Conservation (phyloP, 805 yeast species). For the Zygotorulaspora chibaensis region DNA sequence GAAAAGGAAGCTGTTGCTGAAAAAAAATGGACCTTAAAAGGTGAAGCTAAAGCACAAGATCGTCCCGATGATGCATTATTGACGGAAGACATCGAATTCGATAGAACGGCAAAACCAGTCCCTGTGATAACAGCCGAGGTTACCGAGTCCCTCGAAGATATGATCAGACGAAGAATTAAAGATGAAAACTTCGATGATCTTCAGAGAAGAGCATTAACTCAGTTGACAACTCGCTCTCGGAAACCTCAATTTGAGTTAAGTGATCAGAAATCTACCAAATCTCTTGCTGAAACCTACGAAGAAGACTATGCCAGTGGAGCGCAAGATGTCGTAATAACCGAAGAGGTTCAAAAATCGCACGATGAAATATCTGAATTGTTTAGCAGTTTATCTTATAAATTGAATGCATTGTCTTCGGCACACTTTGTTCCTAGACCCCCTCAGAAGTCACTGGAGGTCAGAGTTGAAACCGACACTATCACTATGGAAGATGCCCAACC, state of each 20-base stretch:
- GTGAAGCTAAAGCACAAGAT: slow-evolving; percentile 79
- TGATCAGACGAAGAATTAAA: slow-evolving; percentile 77
- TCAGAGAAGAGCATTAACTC: slow-evolving; percentile 65
- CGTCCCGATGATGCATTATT: slow-evolving; percentile 83
- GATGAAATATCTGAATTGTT: slow-evolving; percentile 69
- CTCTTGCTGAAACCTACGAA: slow-evolving; percentile 88
- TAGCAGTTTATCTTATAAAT: slow-evolving; percentile 56
- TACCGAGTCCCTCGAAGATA: slow-evolving; percentile 81
- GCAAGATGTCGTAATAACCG: slow-evolving; percentile 48
- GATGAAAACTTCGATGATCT: slow-evolving; percentile 79
- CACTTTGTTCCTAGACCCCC: slow-evolving; percentile 91
- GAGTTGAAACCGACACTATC: slow-evolving; percentile 76
- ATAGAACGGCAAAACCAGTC: slow-evolving; percentile 90
- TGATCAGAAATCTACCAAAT: slow-evolving; percentile 79
- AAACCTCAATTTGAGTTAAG: slow-evolving; percentile 59
- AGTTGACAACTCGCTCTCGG: slow-evolving; percentile 52
- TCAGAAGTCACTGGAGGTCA: slow-evolving; percentile 72
- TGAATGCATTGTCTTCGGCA: slow-evolving; percentile 90
- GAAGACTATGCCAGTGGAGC: slow-evolving; percentile 64
- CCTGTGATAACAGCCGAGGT: slow-evolving; percentile 90
- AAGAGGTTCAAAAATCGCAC: slow-evolving; percentile 68
- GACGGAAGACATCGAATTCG: slow-evolving; percentile 81
- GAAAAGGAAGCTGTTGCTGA: slow-evolving; percentile 88
- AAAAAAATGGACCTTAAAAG: slow-evolving; percentile 90
- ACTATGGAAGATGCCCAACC: slow-evolving; percentile 98